Percentiles rank a stretch among this genome's conserved stretches.
phyloP scores from a whole-genome alignment of 495 filamentous ascomycete species.

The Cercophora scortea region DNA sequence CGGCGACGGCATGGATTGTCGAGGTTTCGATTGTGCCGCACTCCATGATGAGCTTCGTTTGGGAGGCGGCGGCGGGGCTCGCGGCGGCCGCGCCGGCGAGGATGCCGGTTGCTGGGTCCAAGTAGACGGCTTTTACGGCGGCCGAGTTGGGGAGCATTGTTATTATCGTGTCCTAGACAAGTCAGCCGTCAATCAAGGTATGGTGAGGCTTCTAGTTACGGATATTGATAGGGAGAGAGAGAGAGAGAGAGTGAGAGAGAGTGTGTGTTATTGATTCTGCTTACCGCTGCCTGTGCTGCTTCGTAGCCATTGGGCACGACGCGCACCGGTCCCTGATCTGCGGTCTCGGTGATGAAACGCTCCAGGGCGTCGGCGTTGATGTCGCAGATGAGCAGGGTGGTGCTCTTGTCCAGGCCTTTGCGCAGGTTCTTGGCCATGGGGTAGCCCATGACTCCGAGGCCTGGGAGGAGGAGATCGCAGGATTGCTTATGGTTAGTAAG shows the following conservation, averaged over 20 bases:
- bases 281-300: slow-evolving; percentile 35
- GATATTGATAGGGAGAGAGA: background rate
- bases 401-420: slow-evolving; percentile 26
- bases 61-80: background rate
- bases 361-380: slow-evolving; percentile 31
- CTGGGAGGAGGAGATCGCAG: slow-evolving; percentile 1
- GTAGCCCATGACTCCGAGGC: slow-evolving; percentile 34
- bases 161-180: slow-evolving; percentile 25
- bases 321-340: slow-evolving; percentile 14
- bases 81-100: slow-evolving; percentile 16
- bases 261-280: background rate
- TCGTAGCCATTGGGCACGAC: slow-evolving; percentile 24
- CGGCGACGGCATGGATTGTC: slow-evolving; percentile 23
- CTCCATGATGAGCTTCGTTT: slow-evolving; percentile 31
- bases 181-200: too few relatives aligned
- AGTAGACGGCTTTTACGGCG: slow-evolving; percentile 31
- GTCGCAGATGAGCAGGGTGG: slow-evolving; percentile 38
- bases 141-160: slow-evolving; percentile 33
- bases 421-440: slow-evolving; percentile 47
- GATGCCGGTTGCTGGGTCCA: slow-evolving; percentile 29
- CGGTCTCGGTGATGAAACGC: slow-evolving; percentile 26
- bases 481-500: background rate
- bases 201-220: background rate
- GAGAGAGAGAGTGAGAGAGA: background rate
- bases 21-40: slow-evolving; percentile 37